Evolutionary conservation across 176 grass and related monocot species (phyloP).

Genomic region (Tuctoria greenei): DNA sequence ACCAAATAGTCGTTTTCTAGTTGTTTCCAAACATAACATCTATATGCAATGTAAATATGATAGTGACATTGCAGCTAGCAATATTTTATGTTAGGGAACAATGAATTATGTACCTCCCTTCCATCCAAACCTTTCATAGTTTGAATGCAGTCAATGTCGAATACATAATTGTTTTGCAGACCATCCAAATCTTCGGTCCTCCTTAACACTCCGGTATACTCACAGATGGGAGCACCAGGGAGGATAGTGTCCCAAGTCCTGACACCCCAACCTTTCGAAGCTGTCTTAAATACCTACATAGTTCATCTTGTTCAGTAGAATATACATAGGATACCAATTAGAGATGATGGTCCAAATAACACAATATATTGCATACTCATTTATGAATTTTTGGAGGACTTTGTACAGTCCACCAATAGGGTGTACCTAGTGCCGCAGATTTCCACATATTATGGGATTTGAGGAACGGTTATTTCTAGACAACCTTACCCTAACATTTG

Average conservation of each 20-base stretch:
- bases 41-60: not conserved
- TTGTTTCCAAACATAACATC: no score
- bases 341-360: no score
- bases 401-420: no score
- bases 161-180: constrained; percentile 68
- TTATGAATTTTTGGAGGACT: no score
- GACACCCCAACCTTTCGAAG: constrained; percentile 87
- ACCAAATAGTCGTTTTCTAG: no score
- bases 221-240: constrained; percentile 85
- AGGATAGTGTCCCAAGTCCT: constrained; percentile 90
- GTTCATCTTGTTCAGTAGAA: constrained; percentile 10
- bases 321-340: not conserved
- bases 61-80: not conserved
- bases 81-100: constrained; percentile 5
- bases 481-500: no score
- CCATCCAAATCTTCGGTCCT: constrained; percentile 74
- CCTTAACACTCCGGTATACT: constrained; percentile 70
- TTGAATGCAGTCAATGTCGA: constrained; percentile 90
- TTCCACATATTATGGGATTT: no score
- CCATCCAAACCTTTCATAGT: constrained; percentile 93
- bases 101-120: constrained; percentile 60
- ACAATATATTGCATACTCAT: no score
- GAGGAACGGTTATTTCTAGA: no score
- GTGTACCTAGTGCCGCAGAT: no score
- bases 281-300: constrained; percentile 75